Conservation (phyloP, 2,329 filamentous ascomycete genomes). For the Coniochaeta sp. region DNA sequence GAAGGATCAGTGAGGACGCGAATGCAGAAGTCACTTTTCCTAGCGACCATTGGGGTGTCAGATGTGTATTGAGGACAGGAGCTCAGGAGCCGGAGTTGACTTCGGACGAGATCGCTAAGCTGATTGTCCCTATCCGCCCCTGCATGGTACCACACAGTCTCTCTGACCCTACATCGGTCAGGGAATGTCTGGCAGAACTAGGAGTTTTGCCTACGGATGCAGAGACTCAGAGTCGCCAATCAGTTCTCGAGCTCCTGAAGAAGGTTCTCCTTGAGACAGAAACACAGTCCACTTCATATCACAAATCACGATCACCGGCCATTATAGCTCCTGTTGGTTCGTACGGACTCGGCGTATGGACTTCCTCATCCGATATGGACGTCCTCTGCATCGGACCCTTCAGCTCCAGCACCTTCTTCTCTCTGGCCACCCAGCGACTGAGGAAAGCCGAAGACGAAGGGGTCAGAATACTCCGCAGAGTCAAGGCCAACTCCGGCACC, state of each 20-base stretch:
- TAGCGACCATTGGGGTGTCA: constrained; percentile 55
- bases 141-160: constrained; percentile 11
- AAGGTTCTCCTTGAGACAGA: constrained; percentile 27
- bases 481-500: constrained; percentile 50
- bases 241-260: constrained; percentile 39
- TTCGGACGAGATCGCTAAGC: constrained; percentile 13
- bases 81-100: constrained; percentile 5
- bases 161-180: constrained; percentile 19
- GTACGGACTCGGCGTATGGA: constrained; percentile 57
- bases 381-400: constrained; percentile 58
- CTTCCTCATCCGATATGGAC: constrained; percentile 53
- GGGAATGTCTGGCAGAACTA: constrained; percentile 25
- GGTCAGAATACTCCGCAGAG: constrained; percentile 46
- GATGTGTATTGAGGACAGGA: constrained; percentile 28
- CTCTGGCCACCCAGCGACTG: constrained; percentile 48
- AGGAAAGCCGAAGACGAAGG: constrained; percentile 33
- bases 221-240: constrained; percentile 32
- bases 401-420: constrained; percentile 54
- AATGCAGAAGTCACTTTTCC: constrained; percentile 20
- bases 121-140: constrained; percentile 25
- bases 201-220: constrained; percentile 37
- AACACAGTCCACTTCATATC: constrained; percentile 1
- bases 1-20: constrained; percentile 7
- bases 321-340: constrained; percentile 58
- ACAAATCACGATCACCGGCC: constrained; percentile 22